Conservation (phyloP, 1,284 basidiomycete species). For the Acaromyces ingoldii region DNA sequence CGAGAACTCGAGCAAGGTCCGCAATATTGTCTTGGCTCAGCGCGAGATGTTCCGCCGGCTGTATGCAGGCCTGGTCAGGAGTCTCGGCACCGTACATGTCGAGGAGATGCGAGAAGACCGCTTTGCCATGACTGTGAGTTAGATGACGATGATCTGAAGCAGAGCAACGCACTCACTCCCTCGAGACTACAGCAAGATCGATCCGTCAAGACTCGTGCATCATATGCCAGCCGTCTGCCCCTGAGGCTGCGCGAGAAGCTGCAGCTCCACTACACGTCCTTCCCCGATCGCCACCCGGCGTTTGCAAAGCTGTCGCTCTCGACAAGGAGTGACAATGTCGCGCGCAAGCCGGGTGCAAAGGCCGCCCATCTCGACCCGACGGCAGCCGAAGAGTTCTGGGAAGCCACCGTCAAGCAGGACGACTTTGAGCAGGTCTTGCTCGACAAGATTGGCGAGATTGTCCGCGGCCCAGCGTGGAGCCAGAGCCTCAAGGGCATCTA, state of each 20-base stretch:
- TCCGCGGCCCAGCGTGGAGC: constrained; percentile 35
- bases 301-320: constrained; percentile 39
- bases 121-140: constrained; percentile 17
- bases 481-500: constrained; percentile 49
- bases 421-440: constrained; percentile 35
- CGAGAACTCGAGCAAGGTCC: constrained; percentile 79
- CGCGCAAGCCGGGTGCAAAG: constrained; percentile 5
- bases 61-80: constrained; percentile 62
- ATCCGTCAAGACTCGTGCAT: constrained; percentile 20
- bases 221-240: constrained; percentile 33
- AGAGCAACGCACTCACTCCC: constrained; percentile 1
- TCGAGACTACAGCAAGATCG: constrained; percentile 23
- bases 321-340: constrained; percentile 11
- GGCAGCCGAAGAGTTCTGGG: constrained; percentile 12
- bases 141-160: background rate
- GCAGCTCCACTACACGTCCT: constrained; percentile 27
- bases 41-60: constrained; percentile 76
- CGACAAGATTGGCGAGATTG: constrained; percentile 30
- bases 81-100: constrained; percentile 37
- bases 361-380: constrained; percentile 1
- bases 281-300: constrained; percentile 27
- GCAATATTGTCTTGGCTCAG: constrained; percentile 71
- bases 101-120: constrained; percentile 20
- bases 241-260: constrained; percentile 29
- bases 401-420: constrained; percentile 8